These are phyloP conservation scores for Xerocomellus amylosporus DNA, from an alignment of 768 basidiomycete genomes.

Conservation along the genomic window DNA sequence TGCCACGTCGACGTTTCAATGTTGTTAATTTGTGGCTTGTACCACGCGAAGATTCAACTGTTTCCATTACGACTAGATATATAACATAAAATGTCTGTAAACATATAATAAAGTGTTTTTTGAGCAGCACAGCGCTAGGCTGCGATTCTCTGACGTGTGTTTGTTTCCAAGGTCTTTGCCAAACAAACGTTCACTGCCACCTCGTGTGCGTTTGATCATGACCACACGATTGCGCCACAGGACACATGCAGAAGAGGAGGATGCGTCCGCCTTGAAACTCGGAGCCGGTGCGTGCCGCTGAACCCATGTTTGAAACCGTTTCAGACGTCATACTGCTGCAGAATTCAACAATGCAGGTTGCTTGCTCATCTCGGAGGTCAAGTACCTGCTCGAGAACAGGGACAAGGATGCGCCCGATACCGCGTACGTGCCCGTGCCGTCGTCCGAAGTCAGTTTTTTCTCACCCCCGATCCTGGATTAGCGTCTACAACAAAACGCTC, in stretches of 20 bases:
- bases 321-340: slow-evolving; percentile 25
- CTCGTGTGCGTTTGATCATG: slow-evolving; percentile 43
- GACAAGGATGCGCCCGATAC: slow-evolving; percentile 88
- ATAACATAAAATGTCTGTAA: slow-evolving; percentile 37
- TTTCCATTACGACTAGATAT: slow-evolving; percentile 32
- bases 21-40: slow-evolving; percentile 28
- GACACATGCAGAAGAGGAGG: slow-evolving; percentile 72
- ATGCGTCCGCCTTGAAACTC: slow-evolving; percentile 80
- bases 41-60: slow-evolving; percentile 20
- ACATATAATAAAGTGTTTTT: slow-evolving; percentile 33
- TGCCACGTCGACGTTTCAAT: slow-evolving; percentile 27
- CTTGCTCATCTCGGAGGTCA: slow-evolving; percentile 88
- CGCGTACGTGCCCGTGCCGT: slow-evolving; percentile 47
- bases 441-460: not conserved
- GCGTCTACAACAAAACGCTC: slow-evolving; percentile 90
- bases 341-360: slow-evolving; percentile 93
- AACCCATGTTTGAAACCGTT: not conserved
- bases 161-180: slow-evolving; percentile 32
- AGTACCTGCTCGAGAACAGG: slow-evolving; percentile 82
- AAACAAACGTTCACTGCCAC: slow-evolving; percentile 47
- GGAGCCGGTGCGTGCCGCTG: slow-evolving; percentile 52
- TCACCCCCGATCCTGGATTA: slow-evolving; percentile 25
- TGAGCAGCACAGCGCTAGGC: not conserved
- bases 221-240: slow-evolving; percentile 63
- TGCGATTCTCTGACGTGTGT: slow-evolving; percentile 1